Evolutionary conservation across 371 early-diverging fungal genomes (phyloP).

Genomic region (Nematocida major): DNA sequence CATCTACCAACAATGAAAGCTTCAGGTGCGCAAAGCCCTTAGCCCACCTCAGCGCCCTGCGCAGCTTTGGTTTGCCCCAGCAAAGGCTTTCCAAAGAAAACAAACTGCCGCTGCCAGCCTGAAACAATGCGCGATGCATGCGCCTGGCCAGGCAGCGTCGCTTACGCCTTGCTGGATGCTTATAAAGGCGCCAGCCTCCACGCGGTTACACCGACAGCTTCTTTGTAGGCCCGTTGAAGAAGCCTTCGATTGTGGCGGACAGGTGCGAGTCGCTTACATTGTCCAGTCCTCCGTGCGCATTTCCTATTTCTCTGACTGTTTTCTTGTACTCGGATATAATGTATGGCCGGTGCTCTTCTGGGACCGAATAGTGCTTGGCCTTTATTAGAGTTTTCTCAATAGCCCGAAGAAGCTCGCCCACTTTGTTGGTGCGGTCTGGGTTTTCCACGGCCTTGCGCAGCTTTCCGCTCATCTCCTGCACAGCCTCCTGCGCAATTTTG

Average conservation of each 20-base stretch:
- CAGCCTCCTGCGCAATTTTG: slow-evolving; percentile 1
- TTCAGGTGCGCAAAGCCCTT: too few species aligned
- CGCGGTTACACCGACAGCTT: background rate
- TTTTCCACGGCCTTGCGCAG: background rate
- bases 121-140: too few species aligned
- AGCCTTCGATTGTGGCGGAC: background rate
- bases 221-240: background rate
- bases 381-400: slow-evolving; percentile 6
- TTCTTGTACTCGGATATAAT: slow-evolving; percentile 12
- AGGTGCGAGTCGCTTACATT: slow-evolving; percentile 39
- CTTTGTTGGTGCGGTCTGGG: background rate
- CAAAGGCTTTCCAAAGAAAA: too few species aligned
- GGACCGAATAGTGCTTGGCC: background rate
- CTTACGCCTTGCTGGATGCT: too few species aligned
- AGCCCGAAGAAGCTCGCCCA: background rate
- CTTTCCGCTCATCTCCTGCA: slow-evolving; percentile 10
- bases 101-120: too few species aligned
- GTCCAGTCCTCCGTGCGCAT: slow-evolving; percentile 7
- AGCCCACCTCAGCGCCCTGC: too few species aligned
- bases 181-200: too few species aligned
- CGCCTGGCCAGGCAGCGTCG: too few species aligned
- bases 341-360: background rate
- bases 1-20: too few species aligned
- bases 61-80: too few species aligned
- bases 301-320: slow-evolving; percentile 10